phyloP scores from a whole-genome alignment of 2,329 filamentous ascomycete genomes.

The Pochonia chlamydosporia region DNA sequence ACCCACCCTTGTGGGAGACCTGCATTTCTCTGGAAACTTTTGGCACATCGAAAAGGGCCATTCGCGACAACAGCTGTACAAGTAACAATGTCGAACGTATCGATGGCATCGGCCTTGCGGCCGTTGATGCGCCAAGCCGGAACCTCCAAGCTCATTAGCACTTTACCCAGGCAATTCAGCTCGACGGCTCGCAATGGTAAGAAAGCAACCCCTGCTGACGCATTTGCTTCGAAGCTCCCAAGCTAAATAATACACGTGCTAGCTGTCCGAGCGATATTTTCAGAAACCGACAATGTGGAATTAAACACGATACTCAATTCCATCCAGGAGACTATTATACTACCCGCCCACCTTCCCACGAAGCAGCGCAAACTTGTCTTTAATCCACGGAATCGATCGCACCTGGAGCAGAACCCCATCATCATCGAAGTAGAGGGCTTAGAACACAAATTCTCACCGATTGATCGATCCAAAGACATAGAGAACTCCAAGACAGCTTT shows the following conservation, averaged over 20 bases:
- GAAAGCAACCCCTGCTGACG: neutral
- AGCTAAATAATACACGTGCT: slow-evolving; percentile 10
- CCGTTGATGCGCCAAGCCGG: slow-evolving; percentile 13
- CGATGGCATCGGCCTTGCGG: slow-evolving; percentile 20
- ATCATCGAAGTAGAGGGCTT: slow-evolving; percentile 54
- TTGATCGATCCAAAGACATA: slow-evolving; percentile 35
- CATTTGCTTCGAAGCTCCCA: neutral
- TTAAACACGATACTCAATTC: slow-evolving; percentile 46
- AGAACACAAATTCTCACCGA: slow-evolving; percentile 44
- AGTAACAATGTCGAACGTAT: slow-evolving; percentile 14
- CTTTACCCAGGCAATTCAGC: slow-evolving; percentile 20
- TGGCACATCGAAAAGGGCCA: slow-evolving; percentile 1
- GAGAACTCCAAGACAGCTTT: slow-evolving; percentile 39
- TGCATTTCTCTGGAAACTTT: slow-evolving; percentile 10
- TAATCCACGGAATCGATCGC: slow-evolving; percentile 37
- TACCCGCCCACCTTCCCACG: slow-evolving; percentile 52
- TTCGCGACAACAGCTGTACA: neutral
- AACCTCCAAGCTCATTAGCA: neutral
- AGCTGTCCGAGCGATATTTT: slow-evolving; percentile 39
- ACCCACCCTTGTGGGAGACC: slow-evolving; percentile 11
- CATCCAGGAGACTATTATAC: slow-evolving; percentile 54
- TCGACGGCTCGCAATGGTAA: slow-evolving; percentile 24
- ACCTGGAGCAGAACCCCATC: slow-evolving; percentile 49
- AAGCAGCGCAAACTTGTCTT: slow-evolving; percentile 50
- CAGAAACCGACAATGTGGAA: slow-evolving; percentile 43